These are phyloP conservation scores for Pelargonium fulgidum DNA, from an alignment of 441 rosid species.

Conservation along the genomic window DNA sequence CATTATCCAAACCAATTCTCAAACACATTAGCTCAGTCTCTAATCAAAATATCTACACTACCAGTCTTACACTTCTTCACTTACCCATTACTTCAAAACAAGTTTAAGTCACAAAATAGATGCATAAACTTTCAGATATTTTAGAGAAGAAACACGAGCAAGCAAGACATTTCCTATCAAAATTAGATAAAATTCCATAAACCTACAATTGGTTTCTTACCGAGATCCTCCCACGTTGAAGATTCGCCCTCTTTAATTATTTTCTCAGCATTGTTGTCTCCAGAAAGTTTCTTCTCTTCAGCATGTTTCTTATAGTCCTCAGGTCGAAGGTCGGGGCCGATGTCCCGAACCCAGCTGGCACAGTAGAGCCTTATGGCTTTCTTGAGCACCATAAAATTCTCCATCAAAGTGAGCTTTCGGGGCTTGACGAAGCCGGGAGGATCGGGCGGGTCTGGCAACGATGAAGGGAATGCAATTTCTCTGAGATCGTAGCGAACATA, in stretches of 20 bases:
- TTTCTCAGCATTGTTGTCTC: slow-evolving; percentile 16
- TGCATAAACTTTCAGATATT: too few species aligned
- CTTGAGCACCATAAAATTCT: slow-evolving; percentile 58
- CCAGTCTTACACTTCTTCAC: not conserved
- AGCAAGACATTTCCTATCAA: not conserved
- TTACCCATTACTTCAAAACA: too few species aligned
- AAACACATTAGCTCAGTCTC: not conserved
- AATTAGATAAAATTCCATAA: slow-evolving; percentile 2
- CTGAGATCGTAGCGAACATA: slow-evolving; percentile 73
- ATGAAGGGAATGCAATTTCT: slow-evolving; percentile 83
- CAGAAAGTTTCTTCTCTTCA: slow-evolving; percentile 28
- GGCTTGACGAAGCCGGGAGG: slow-evolving; percentile 38
- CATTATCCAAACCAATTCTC: not conserved
- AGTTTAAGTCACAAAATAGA: too few species aligned
- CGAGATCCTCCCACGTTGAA: slow-evolving; percentile 77
- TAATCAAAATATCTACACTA: not conserved
- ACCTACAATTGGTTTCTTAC: slow-evolving; percentile 29
- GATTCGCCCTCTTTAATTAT: slow-evolving; percentile 46
- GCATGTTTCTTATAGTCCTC: slow-evolving; percentile 55
- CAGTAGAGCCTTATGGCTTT: slow-evolving; percentile 83
- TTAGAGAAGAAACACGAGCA: not conserved
- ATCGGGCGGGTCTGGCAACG: slow-evolving; percentile 73
- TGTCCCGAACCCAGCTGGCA: slow-evolving; percentile 84
- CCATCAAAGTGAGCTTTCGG: slow-evolving; percentile 74
- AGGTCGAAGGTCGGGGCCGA: slow-evolving; percentile 88